Base-by-base conservation (phyloP, 805 yeast species). In the Dipodascopsis uninucleata region DNA sequence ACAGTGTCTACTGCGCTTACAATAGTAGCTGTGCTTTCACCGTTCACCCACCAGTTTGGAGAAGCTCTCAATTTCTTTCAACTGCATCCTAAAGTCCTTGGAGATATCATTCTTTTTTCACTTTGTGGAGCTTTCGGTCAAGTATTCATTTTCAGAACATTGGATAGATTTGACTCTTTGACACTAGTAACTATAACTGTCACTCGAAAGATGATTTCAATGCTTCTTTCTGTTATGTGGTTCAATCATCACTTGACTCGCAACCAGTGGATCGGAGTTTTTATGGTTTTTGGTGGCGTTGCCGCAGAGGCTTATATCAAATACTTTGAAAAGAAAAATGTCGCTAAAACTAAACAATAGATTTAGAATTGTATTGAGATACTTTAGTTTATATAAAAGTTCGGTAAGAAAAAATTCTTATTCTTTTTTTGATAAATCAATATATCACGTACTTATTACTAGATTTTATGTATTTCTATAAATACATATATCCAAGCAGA, bases 161-260 rank as follows among this genome's bases (percentile, higher is more conserved):
- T 93, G 36, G 93, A 86, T 56, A 74, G 77, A 46, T 93, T 85
- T 61, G 96, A 90, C 38, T 86, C 96, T 1, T 69, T 93, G 48
- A 76, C 85, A 0, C 70, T 93, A 43, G 88, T 90, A 23, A 90
- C 96, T 31, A 90, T 94, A 14, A 93, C 97, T 0, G 97, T 93
- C 7, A 90, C 98, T 1, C 75, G 99, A 57, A 93, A 93, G 61
- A 90, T 93, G 96, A 70, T 88, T 38, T 87, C 97, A 31, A 90
- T 93, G 97, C 73, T 88, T 26, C 66, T 90, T 41, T 84, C 95
- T 58, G 96, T 93, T 39, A 63, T 86, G 3, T 68, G 90, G 52
- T 90, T 87, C 66, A 90, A 93, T n/a, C 97, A 93, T 61, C 61
- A 63, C 4, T 73, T 93, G 53, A 71, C 67, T 25, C 5, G 43